Percentiles rank a stretch among this genome's conserved stretches.
Evolutionary conservation across 257 asterid genomes (phyloP).

Genomic region (Gardenia jasminoides): DNA sequence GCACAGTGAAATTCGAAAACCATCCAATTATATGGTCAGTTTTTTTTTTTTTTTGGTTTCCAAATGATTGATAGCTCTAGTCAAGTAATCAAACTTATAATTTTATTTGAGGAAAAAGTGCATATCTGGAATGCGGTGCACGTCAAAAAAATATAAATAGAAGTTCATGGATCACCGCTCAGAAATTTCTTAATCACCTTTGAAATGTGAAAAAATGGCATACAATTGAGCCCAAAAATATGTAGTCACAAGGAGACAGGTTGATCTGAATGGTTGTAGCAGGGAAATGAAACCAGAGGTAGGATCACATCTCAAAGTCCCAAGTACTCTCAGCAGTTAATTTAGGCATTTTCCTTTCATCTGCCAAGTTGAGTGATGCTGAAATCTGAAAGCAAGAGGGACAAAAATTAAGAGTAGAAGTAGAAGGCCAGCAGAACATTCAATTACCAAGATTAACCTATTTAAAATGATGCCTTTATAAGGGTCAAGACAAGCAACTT

Average conservation of each 20-base stretch:
- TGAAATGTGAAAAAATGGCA: not conserved
- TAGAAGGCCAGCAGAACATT: not conserved
- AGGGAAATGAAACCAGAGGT: not conserved
- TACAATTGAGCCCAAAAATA: slow-evolving; percentile 2
- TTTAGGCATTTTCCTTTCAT: slow-evolving; percentile 61
- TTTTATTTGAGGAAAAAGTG: not conserved
- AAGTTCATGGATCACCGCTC: not conserved
- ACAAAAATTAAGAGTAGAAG: slow-evolving; percentile 5
- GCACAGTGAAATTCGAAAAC: not conserved
- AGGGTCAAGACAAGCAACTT: not conserved
- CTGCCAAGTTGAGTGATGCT: slow-evolving; percentile 72
- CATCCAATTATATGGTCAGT: not conserved
- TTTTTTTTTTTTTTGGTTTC: not conserved
- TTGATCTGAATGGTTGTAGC: slow-evolving; percentile 23
- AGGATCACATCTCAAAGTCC: slow-evolving; percentile 74
- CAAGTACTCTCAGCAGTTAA: slow-evolving; percentile 75
- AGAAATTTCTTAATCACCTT: slow-evolving; percentile 3
- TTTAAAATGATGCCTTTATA: too few relatives aligned
- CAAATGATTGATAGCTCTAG: not conserved
- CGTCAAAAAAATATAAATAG: not conserved
- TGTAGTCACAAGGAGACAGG: not conserved
- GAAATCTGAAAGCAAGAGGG: slow-evolving; percentile 48
- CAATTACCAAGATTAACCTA: not conserved
- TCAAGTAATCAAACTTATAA: not conserved
- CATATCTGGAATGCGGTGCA: not conserved